Base-by-base conservation (phyloP, 768 basidiomycete genomes). In the Lanmaoa pseudosensibilis region DNA sequence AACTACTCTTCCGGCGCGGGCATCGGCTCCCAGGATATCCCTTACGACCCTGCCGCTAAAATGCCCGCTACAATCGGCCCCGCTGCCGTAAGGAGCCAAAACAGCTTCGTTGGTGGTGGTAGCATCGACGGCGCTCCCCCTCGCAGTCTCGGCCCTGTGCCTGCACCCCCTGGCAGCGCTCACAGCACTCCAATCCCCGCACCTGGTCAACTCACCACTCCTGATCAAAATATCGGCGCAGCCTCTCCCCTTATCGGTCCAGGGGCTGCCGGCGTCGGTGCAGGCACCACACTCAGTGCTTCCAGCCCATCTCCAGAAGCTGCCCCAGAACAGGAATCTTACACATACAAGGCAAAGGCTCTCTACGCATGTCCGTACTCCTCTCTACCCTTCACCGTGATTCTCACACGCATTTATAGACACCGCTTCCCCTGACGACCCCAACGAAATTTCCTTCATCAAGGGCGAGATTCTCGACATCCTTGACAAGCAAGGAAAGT, bases 381-480 rank as follows among this genome's bases (percentile, higher is more conserved):
- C 44, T 56, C 47, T 61, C 56, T 52, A 30, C 41, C 49, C 46
- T 61, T 51, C 50, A 50, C 56, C 43, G 21, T 57, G 40, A 63
- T 59, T 46, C 65, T 70, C 27, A 74, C 60, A 44, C 52, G 38
- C 18, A 47, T 50, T 61, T 38, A 30, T 73, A 98, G 96, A 99
- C 76, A 83, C 83, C 47, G 96, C 94, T n/a, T 92, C 90, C 3
- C 78, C 90, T 30, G 95, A 98, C 55, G 97, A 99, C 71, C 92
- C 95, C 13, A 97, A 92, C 68, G 97, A 99, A 74, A 89, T 99
- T 39, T 91, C 92, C 46, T 98, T 99, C 73, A 67, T 76, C 50
- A 98, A 98, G 72, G 93, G 94, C 52, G 96, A 98, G 67, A 78
- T 93, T 39, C 82, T 98, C 59, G 94, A 97, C 59, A 89, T 98